Evolutionary conservation across 2,329 filamentous ascomycete species (phyloP).

Genomic region (Pleomassaria siparia): DNA sequence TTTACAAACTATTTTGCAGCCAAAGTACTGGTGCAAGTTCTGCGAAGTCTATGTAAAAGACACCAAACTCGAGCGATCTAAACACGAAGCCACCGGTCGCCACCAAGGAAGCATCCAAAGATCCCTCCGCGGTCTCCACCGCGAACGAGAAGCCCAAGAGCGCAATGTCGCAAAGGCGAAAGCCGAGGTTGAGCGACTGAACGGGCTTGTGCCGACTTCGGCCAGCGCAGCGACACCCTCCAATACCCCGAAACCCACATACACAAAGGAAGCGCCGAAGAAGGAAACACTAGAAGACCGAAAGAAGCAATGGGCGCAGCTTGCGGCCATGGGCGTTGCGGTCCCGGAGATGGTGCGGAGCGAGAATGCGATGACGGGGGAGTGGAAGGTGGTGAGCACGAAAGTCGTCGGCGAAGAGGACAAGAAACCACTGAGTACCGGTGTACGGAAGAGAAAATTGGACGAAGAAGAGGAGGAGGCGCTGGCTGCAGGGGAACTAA

Average conservation of each 20-base stretch:
- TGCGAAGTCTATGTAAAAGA: constrained; percentile 89
- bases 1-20: constrained; percentile 45
- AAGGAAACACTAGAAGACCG: constrained; percentile 65
- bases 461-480: constrained; percentile 64
- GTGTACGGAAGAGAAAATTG: constrained; percentile 63
- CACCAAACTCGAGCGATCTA: constrained; percentile 82
- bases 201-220: constrained; percentile 64
- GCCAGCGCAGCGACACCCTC: not conserved
- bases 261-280: constrained; percentile 40
- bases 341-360: constrained; percentile 76
- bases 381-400: constrained; percentile 74
- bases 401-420: constrained; percentile 47
- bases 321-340: constrained; percentile 82
- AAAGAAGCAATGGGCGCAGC: constrained; percentile 81
- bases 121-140: constrained; percentile 85
- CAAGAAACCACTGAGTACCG: constrained; percentile 52
- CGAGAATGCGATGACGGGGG: constrained; percentile 84
- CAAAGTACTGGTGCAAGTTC: constrained; percentile 98
- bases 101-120: constrained; percentile 87
- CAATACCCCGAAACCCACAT: constrained; percentile 18
- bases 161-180: constrained; percentile 81
- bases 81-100: constrained; percentile 84
- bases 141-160: constrained; percentile 76
- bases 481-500: constrained; percentile 56
- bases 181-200: constrained; percentile 81